Evolutionary conservation across 768 basidiomycete genomes (phyloP).

Genomic region (Boletus reticuloceps): DNA sequence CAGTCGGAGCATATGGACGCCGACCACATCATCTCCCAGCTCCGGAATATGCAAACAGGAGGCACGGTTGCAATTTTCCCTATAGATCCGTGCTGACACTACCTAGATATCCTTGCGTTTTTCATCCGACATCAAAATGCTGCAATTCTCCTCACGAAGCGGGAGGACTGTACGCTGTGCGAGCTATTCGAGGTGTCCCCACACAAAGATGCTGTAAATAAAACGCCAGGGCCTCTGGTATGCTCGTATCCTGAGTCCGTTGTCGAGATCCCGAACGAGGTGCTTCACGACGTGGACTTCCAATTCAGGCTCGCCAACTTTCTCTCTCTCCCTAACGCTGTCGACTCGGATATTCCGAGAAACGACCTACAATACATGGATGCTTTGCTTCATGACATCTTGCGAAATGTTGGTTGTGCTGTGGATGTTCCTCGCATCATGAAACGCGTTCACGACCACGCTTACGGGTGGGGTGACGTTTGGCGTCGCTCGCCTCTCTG

Average conservation of each 20-base stretch:
- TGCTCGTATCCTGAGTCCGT: conserved; percentile 25
- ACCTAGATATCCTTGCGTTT: conserved; percentile 35
- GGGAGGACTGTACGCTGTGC: conserved; percentile 10
- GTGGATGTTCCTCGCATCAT: not conserved
- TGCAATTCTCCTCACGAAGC: conserved; percentile 36
- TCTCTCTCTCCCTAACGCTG: not conserved
- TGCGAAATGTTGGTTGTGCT: not conserved
- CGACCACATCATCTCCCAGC: not conserved
- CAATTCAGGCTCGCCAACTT: conserved; percentile 11
- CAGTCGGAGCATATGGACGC: not conserved
- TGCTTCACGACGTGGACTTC: conserved; percentile 11
- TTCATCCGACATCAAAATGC: conserved; percentile 43
- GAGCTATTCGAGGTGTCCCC: conserved; percentile 27
- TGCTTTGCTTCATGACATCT: not conserved
- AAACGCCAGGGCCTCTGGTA: conserved; percentile 16
- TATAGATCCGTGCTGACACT: not conserved
- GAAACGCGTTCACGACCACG: not conserved
- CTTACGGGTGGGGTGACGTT: not conserved
- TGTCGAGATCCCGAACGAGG: conserved; percentile 8
- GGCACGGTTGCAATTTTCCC: not conserved
- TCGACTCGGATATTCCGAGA: not conserved
- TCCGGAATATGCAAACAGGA: not conserved
- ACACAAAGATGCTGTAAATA: conserved; percentile 26
- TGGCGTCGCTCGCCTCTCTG: not conserved
- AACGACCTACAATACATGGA: not conserved